A percentile compares a stretch with the other conserved stretches of the same genome.
These are phyloP conservation scores for Smallanthus sonchifolius DNA, from an alignment of 129 eudicot genomes.

Conservation along the genomic window DNA sequence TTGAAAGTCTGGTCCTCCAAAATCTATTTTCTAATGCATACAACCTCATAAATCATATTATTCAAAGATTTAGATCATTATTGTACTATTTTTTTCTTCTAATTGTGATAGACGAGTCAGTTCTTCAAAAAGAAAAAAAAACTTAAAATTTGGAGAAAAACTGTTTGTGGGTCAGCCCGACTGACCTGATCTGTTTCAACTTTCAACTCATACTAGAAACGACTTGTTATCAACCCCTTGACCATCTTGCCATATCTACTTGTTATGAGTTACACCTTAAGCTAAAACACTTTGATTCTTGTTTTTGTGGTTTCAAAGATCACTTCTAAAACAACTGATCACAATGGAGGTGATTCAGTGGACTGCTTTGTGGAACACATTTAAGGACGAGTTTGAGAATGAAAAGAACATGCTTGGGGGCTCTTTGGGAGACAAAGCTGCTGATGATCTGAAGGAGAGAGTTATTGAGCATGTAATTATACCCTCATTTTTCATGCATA, in stretches of 20 bases:
- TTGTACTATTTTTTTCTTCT: not conserved
- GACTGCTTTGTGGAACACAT: conserved; percentile 75
- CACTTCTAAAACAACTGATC: conserved; percentile 69
- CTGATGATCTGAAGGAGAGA: conserved; percentile 80
- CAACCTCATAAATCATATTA: not conserved
- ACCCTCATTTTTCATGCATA: not conserved
- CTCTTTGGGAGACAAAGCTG: conserved; percentile 82
- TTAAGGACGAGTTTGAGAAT: conserved; percentile 76
- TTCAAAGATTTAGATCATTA: not conserved
- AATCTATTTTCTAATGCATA: conserved; percentile 16
- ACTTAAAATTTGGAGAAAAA: not conserved
- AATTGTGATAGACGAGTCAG: not conserved
- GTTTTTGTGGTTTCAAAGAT: conserved; percentile 28
- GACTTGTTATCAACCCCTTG: not conserved
- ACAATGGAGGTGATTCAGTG: conserved; percentile 96
- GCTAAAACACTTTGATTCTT: not conserved
- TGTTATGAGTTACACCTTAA: not conserved
- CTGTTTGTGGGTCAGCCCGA: not conserved
- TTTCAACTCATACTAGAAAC: not conserved
- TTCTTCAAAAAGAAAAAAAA: not conserved
- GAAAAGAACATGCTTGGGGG: conserved; percentile 91
- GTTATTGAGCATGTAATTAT: conserved; percentile 79
- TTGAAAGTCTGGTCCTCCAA: not conserved
- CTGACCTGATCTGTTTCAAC: not conserved
- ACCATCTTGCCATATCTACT: not conserved